Conservation (phyloP, 2,329 filamentous ascomycete species). For the Thelonectria rubi region DNA sequence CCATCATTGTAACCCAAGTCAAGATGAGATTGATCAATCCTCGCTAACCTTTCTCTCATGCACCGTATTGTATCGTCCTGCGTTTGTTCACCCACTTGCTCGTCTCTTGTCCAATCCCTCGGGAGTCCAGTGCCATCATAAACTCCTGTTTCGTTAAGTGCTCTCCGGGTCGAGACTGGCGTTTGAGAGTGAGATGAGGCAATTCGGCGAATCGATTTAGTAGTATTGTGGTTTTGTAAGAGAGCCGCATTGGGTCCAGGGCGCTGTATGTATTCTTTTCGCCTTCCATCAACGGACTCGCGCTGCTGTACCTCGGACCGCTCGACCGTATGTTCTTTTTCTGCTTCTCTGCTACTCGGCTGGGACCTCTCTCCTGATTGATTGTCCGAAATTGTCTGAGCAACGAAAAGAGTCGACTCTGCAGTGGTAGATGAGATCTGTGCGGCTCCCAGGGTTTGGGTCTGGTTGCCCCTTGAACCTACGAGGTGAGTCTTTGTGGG, state of each 20-base stretch:
- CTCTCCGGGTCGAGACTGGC: constrained; percentile 16
- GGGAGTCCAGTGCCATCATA: constrained; percentile 29
- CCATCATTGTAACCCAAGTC: constrained; percentile 32
- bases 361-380: background rate
- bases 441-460: background rate
- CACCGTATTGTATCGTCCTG: background rate
- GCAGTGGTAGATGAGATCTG: background rate
- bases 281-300: background rate
- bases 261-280: background rate
- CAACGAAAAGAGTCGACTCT: background rate
- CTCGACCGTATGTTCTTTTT: background rate
- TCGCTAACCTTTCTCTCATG: background rate
- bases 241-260: background rate
- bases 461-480: background rate
- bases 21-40: background rate
- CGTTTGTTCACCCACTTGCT: background rate
- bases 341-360: background rate
- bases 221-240: background rate
- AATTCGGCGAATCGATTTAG: background rate
- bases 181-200: background rate
- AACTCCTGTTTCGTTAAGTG: constrained; percentile 33
- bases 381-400: background rate
- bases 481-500: background rate
- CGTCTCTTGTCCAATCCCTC: background rate
- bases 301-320: background rate